Evolutionary conservation across 495 filamentous ascomycete species (phyloP), one percentile per base, ranked within the genome.

Genomic region (Hypomontagnella monticulosa): DNA sequence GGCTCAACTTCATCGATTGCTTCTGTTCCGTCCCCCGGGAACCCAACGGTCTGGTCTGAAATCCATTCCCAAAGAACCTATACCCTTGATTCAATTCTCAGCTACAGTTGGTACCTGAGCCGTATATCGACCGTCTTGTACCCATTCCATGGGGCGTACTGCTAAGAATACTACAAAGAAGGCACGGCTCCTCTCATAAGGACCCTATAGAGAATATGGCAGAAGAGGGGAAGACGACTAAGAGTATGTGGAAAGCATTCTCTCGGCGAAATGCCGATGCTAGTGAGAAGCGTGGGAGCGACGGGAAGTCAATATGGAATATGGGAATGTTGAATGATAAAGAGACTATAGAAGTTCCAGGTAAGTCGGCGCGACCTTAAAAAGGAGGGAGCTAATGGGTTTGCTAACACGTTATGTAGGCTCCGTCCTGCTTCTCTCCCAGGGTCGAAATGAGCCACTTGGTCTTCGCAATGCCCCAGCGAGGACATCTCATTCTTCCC

Each of bases 281-380:
- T 32, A 49, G 50, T 43, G 57, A 53, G 12, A 49, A 66, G 20
- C 0, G 15, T 19, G 54, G 12, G 14, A 47, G 38, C 15, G 52
- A 40, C 12, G 57, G 60, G 9, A 75, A 61, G 18, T 51, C 73
- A 2, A 76, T 86, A 78, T 92, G 90, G 83, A 91, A 83, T 6
- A 80, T 97, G 78, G 94, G 93, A 36, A 89, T 98, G 15, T 73
- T 97, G 34, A 93, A 93, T 72, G 92, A 96, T 67, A 84, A 73
- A 57, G 76, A 88, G 48, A 97, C 94, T 0, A 91, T 96, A 36
- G 91, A 97, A 79, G 95, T 98, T 16, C 95, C 94, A 67, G 94
- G 94, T 93, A 78, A 61, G 85, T 76, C 32, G 15, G 18, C 52
- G 46, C 18, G 7, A 11, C 43, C 16, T 37, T 36, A 7, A 46